A percentile compares a stretch with the other conserved stretches of the same genome.
Conservation (phyloP, 2,329 filamentous ascomycete species). For the Ploettnerulaceae sp. region DNA sequence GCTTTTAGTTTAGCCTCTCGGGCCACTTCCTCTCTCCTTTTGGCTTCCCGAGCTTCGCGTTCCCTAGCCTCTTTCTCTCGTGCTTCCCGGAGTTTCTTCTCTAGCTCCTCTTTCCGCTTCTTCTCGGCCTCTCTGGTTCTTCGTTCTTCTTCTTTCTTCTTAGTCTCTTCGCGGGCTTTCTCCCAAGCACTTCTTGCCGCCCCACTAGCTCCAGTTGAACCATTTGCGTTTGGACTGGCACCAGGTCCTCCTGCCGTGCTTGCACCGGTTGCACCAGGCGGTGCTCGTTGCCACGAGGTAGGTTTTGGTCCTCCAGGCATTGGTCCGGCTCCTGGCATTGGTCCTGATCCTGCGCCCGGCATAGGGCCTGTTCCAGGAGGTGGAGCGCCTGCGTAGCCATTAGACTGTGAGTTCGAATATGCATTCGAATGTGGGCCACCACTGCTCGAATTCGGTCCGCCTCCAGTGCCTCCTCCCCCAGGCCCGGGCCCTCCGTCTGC, state of each 20-base stretch:
- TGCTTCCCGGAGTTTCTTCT: slow-evolving; percentile 48
- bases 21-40: slow-evolving; percentile 3
- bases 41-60: slow-evolving; percentile 19
- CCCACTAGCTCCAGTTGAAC: slow-evolving; percentile 14
- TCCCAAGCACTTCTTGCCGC: slow-evolving; percentile 55
- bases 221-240: slow-evolving; percentile 19
- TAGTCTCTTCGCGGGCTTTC: slow-evolving; percentile 63
- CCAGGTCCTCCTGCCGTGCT: slow-evolving; percentile 19
- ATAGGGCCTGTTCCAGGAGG: slow-evolving; percentile 28
- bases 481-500: slow-evolving; percentile 40
- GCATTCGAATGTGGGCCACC: slow-evolving; percentile 18
- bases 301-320: slow-evolving; percentile 19
- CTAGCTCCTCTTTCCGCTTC: slow-evolving; percentile 52
- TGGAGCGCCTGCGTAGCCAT: slow-evolving; percentile 26
- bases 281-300: slow-evolving; percentile 28
- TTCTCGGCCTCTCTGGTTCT: slow-evolving; percentile 57
- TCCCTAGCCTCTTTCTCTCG: slow-evolving; percentile 50
- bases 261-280: slow-evolving; percentile 17
- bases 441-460: slow-evolving; percentile 17
- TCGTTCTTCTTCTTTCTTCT: slow-evolving; percentile 62
- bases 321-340: slow-evolving; percentile 14
- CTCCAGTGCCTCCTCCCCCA: slow-evolving; percentile 25
- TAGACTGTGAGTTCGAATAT: slow-evolving; percentile 24
- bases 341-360: slow-evolving; percentile 12
- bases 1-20: slow-evolving; percentile 11